These are phyloP conservation scores for Inga laurina DNA, from an alignment of 306 rosid genomes.

Conservation along the genomic window DNA sequence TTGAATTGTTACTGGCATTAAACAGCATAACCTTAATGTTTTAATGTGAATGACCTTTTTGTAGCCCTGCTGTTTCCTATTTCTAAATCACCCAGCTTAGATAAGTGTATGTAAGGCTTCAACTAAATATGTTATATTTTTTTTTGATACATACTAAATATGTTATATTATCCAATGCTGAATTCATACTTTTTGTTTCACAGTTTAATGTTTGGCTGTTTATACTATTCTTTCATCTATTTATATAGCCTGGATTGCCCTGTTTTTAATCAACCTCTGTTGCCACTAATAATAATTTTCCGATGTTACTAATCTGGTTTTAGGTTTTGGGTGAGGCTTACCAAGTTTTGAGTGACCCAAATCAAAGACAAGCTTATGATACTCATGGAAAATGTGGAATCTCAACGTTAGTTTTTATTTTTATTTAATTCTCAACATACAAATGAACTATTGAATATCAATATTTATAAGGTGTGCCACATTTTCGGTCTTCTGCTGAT, in stretches of 20 bases:
- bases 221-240: background rate
- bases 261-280: background rate
- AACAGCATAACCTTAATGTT: conserved; percentile 1
- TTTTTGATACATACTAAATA: too few species aligned
- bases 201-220: background rate
- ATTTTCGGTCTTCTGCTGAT: conserved; percentile 27
- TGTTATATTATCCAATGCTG: background rate
- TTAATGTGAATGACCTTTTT: conserved; percentile 12
- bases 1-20: background rate
- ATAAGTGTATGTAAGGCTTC: background rate
- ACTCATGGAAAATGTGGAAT: conserved; percentile 88
- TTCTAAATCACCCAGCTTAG: conserved; percentile 9
- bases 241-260: conserved; percentile 11
- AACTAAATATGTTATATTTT: background rate
- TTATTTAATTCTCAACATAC: conserved; percentile 9
- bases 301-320: conserved; percentile 27
- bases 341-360: conserved; percentile 89
- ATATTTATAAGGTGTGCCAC: conserved; percentile 23
- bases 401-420: conserved; percentile 71
- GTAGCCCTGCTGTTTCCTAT: conserved; percentile 21
- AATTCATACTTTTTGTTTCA: background rate
- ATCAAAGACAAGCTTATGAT: conserved; percentile 93
- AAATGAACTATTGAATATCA: conserved; percentile 10
- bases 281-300: conserved; percentile 25
- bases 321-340: conserved; percentile 98